A percentile compares a stretch with the other conserved stretches of the same genome.
Evolutionary conservation across 169 alveolate genomes (phyloP).

Genomic region (Cryptosporidium andersoni): DNA sequence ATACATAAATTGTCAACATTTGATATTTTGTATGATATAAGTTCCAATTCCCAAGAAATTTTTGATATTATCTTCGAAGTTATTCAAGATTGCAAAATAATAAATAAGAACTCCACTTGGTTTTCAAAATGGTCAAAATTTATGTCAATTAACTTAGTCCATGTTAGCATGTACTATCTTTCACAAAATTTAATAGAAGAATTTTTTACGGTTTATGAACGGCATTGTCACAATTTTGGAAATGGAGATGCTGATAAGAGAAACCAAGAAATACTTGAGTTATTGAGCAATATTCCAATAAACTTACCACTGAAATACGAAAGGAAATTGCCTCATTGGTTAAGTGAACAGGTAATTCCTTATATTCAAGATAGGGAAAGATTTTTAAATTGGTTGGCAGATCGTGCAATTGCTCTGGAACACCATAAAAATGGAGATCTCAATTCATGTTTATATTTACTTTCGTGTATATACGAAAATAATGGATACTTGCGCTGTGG

Average conservation of each 20-base stretch:
- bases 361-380: conserved; percentile 20
- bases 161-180: conserved; percentile 28
- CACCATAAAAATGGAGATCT: conserved; percentile 52
- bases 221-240: conserved; percentile 32
- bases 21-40: conserved; percentile 8
- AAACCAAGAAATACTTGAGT: conserved; percentile 33
- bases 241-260: conserved; percentile 24
- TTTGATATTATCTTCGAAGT: neutral
- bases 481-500: neutral
- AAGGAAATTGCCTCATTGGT: conserved; percentile 50
- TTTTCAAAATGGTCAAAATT: conserved; percentile 5
- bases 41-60: neutral
- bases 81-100: neutral
- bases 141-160: conserved; percentile 18
- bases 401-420: conserved; percentile 44
- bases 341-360: conserved; percentile 51
- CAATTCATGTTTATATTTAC: conserved; percentile 25
- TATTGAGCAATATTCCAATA: conserved; percentile 26
- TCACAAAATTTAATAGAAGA: conserved; percentile 29
- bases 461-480: conserved; percentile 27
- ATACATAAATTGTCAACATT: conserved; percentile 41
- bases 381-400: conserved; percentile 57
- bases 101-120: neutral
- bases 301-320: conserved; percentile 36
- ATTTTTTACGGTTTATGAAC: conserved; percentile 35